phyloP scores from a whole-genome alignment of 441 rosid genomes.

The Lepidium campestre region DNA sequence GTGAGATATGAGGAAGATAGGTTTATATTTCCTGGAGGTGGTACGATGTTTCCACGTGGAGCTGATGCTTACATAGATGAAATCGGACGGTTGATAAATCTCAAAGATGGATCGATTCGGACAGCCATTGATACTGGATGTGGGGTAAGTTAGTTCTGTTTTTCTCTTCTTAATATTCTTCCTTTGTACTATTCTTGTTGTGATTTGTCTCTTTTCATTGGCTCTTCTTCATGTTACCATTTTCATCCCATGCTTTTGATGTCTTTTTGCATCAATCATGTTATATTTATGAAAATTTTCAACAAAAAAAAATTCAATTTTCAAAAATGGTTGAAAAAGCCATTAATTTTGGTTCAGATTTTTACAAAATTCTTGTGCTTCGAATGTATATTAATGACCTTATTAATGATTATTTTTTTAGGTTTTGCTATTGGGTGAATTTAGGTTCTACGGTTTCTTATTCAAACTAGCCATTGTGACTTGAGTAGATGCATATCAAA shows the following conservation, averaged over 20 bases:
- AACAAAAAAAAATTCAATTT: too few species aligned
- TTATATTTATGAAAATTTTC: too few species aligned
- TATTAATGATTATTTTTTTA: not conserved
- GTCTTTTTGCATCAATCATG: not conserved
- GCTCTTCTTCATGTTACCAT: slow-evolving; percentile 10
- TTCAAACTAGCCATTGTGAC: not conserved
- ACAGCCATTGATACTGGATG: slow-evolving; percentile 79
- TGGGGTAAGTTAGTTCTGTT: slow-evolving; percentile 45
- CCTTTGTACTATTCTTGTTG: slow-evolving; percentile 1
- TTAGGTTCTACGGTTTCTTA: not conserved
- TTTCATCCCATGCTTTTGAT: slow-evolving; percentile 22
- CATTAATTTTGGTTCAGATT: not conserved
- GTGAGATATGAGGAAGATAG: slow-evolving; percentile 43
- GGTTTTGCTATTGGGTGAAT: not conserved
- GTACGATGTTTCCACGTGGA: slow-evolving; percentile 66
- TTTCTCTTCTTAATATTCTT: not conserved
- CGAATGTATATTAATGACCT: not conserved
- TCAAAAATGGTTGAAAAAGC: too few species aligned
- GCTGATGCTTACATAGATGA: slow-evolving; percentile 56
- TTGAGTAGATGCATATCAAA: not conserved
- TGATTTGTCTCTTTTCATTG: not conserved
- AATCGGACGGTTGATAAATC: slow-evolving; percentile 51
- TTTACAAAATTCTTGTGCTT: not conserved
- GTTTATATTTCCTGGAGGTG: slow-evolving; percentile 64
- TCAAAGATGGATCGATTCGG: slow-evolving; percentile 48